These are phyloP conservation scores for Cystofilobasidium bisporidii DNA, from an alignment of 768 basidiomycete genomes.

Conservation along the genomic window DNA sequence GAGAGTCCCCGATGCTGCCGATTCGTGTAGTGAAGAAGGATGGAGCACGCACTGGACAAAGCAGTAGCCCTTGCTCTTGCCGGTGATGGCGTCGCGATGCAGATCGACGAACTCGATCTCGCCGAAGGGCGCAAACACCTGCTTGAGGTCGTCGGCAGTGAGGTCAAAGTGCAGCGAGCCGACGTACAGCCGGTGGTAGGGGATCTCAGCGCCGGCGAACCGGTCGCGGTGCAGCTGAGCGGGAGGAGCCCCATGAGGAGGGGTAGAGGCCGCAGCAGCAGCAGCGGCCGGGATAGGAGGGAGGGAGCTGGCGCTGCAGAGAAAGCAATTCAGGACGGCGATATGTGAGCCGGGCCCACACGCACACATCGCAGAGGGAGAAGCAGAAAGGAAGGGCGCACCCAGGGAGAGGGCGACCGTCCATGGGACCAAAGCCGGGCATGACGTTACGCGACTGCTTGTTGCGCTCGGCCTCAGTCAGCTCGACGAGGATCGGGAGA, in stretches of 20 bases:
- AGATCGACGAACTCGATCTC: conserved; percentile 97
- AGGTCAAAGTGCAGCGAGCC: conserved; percentile 95
- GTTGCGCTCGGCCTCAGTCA: conserved; percentile 89
- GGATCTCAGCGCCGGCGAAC: conserved; percentile 35
- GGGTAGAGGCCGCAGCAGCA: neutral
- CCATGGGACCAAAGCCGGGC: conserved; percentile 20
- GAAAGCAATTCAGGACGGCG: neutral
- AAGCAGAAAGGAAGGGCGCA: neutral
- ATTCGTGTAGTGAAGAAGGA: neutral
- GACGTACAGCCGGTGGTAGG: conserved; percentile 71
- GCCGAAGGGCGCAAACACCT: conserved; percentile 98
- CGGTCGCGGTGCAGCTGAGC: conserved; percentile 51
- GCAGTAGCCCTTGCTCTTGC: conserved; percentile 92
- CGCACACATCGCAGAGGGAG: neutral
- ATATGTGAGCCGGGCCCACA: too few relatives aligned
- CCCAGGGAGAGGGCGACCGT: conserved; percentile 29
- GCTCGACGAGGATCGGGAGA: conserved; percentile 88
- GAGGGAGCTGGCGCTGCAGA: conserved; percentile 25
- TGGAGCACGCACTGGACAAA: conserved; percentile 72
- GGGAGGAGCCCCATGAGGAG: conserved; percentile 36
- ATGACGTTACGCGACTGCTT: conserved; percentile 28
- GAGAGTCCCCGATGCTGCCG: too few relatives aligned
- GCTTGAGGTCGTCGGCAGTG: conserved; percentile 91
- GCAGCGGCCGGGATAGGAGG: conserved; percentile 12
- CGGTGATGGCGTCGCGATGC: conserved; percentile 87